These are phyloP conservation scores for Saccharomyces eubayanus DNA, from an alignment of 805 yeast genomes.

Conservation along the genomic window DNA sequence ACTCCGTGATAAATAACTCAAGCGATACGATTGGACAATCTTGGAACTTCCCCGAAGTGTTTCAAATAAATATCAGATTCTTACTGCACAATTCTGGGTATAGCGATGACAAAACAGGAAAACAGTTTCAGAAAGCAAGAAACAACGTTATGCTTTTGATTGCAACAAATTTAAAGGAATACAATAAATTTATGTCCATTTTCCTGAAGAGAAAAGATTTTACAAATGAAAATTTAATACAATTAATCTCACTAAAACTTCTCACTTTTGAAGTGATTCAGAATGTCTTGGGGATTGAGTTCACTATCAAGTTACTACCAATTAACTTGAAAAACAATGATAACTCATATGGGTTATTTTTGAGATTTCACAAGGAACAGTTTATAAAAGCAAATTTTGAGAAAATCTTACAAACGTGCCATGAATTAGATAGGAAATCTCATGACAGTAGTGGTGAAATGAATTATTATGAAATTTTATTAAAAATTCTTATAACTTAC, in stretches of 20 bases:
- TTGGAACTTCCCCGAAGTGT: slow-evolving; percentile 23
- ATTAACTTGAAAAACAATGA: slow-evolving; percentile 1
- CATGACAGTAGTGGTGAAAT: neutral
- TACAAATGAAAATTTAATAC: slow-evolving; percentile 13
- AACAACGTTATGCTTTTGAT: slow-evolving; percentile 18
- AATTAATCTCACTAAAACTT: slow-evolving; percentile 22
- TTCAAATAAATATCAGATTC: slow-evolving; percentile 24
- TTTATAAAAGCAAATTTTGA: slow-evolving; percentile 19
- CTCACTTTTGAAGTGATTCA: slow-evolving; percentile 23
- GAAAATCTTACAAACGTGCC: slow-evolving; percentile 12
- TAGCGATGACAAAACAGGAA: neutral
- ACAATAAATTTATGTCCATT: slow-evolving; percentile 27
- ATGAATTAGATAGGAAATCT: neutral
- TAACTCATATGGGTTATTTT: slow-evolving; percentile 9
- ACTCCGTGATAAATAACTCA: slow-evolving; percentile 9
- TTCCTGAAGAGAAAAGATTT: slow-evolving; percentile 26
- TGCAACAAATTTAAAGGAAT: slow-evolving; percentile 18
- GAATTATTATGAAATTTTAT: slow-evolving; percentile 10
- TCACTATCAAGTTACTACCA: slow-evolving; percentile 10
- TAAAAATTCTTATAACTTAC: slow-evolving; percentile 13
- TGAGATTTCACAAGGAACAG: slow-evolving; percentile 16
- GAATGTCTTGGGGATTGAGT: slow-evolving; percentile 16
- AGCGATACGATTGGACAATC: neutral
- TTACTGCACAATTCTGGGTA: slow-evolving; percentile 7
- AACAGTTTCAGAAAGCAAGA: slow-evolving; percentile 10